Base-by-base conservation (phyloP, 345 rosid genomes). In the Abelmoschus esculentus region DNA sequence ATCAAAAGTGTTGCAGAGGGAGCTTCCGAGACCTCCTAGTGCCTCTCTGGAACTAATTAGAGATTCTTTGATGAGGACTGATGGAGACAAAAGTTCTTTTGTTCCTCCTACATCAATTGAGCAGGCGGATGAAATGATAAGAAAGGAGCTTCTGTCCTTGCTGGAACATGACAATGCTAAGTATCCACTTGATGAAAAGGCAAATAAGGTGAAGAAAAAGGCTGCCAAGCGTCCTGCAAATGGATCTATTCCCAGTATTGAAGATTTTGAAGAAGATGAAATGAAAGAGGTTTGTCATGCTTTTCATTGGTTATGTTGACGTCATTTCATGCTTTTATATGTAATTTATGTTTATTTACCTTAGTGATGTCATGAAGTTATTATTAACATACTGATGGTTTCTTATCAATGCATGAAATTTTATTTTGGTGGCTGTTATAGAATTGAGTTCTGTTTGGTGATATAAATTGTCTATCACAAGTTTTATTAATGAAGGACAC, bases 1-100 rank as follows among this genome's bases (percentile, higher is more conserved):
- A 78, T 96, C 98, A 52, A 92, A 90, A 86, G 99, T 96, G 34
- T 81, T 96, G 78, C 99, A 96, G 84, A 90, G 98, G 80, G 96
- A 83, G 80, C 91, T 96, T 61, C 99, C 99, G 38, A 84, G 99
- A 75, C 99, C 95, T 56, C 98, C 98, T 60, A 81, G 85, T 74
- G 88, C 95, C 74, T 92, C 99, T 19, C 74, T 90, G 86, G 98
- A 90, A 61, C 79, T 92, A 66, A 89, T 96, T 64, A 87, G 84
- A 80, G 89, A 81, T 70, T 92, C 98, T 32, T 81, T 96, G 79
- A 77, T 86, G 73, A 87, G 84, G 74, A 77, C 93, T 59, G 88
- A 92, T 68, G 97, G 86, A 76, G 99, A 95, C 73, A 91, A 87
- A 86, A 96, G 90, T 77, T 89, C 97, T 22, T 85, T 92, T 77